Evolutionary conservation across 306 rosid species (phyloP).

Genomic region (Vigna unguiculata): DNA sequence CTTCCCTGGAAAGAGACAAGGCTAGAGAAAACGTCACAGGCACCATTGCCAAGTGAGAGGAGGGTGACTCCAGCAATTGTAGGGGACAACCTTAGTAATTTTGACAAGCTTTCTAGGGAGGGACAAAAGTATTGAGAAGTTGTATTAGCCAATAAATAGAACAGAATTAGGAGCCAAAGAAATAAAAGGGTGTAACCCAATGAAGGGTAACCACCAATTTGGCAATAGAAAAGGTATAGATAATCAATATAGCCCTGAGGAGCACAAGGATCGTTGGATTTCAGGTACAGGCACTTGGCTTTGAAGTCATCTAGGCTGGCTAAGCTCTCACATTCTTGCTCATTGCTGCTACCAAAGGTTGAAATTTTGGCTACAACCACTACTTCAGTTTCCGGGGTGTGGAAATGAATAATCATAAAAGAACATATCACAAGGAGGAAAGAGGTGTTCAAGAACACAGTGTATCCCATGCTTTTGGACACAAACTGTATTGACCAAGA

Average conservation of each 20-base stretch:
- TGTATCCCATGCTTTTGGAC: constrained; percentile 38
- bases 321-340: constrained; percentile 49
- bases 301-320: constrained; percentile 38
- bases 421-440: constrained; percentile 46
- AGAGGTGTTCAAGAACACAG: constrained; percentile 57
- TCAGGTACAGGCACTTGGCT: constrained; percentile 50
- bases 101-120: constrained; percentile 54
- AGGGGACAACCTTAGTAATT: constrained; percentile 50
- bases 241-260: constrained; percentile 54
- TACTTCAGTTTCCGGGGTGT: constrained; percentile 49
- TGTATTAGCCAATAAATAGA: constrained; percentile 53
- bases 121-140: constrained; percentile 55
- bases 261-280: constrained; percentile 49
- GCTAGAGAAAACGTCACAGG: constrained; percentile 54
- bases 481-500: constrained; percentile 28
- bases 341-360: neutral
- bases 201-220: constrained; percentile 47
- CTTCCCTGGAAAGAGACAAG: constrained; percentile 48
- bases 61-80: constrained; percentile 60
- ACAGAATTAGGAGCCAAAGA: constrained; percentile 50
- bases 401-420: constrained; percentile 40
- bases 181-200: constrained; percentile 48
- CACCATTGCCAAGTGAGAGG: constrained; percentile 41
- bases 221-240: constrained; percentile 54
- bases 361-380: constrained; percentile 12